Base-by-base conservation (phyloP, 345 rosid species). In the Lepidium aucheri region DNA sequence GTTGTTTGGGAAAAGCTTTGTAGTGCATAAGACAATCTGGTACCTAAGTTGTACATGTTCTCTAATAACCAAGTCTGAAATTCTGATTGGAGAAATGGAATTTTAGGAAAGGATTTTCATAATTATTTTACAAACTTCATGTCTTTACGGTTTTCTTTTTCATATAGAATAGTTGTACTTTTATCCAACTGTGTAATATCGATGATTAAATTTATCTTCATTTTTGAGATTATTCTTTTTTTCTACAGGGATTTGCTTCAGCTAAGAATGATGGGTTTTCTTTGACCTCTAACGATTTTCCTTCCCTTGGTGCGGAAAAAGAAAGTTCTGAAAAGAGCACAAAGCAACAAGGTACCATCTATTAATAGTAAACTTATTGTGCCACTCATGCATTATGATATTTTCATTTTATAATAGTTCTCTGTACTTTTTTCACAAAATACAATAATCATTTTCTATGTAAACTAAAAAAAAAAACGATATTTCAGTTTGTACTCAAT, bases 281-380 rank as follows among this genome's bases (percentile, higher is more conserved):
- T 68, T 80, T 89, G 76, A 75, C 86, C 47, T 79, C 98, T 54
- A 94, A 96, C 68, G 99, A 95, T 80, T 95, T 95, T 74, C 99
- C 99, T 26, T 80, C 86, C 7, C 98, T 95, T 71, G 97, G 97
- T 55, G 78, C 94, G n/a, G 94, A 91, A 50, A 94, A 81, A 61
- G 91, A 81, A 51, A 66, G 65, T 72, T 76, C 84, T 68, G 86
- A 70, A 47, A 87, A 80, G 69, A 79, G 76, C 74, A 4, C 70
- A 5, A 86, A 72, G 44, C 78, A 84, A 50, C 86, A 84, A 87
- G 99, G 97, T 94, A 65, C 60, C 11, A 52, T 76, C 38, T 51
- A 17, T 58, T 39, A 26, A 15, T 36, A 42, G 63, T 52, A 12
- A 44, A 50, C 3, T 26, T 47, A 47, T 46, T 63, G 16, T 49